A percentile compares a stretch with the other conserved stretches of the same genome.
phyloP scores from a whole-genome alignment of 208 protist species.

The Trichomonas gallinae region DNA sequence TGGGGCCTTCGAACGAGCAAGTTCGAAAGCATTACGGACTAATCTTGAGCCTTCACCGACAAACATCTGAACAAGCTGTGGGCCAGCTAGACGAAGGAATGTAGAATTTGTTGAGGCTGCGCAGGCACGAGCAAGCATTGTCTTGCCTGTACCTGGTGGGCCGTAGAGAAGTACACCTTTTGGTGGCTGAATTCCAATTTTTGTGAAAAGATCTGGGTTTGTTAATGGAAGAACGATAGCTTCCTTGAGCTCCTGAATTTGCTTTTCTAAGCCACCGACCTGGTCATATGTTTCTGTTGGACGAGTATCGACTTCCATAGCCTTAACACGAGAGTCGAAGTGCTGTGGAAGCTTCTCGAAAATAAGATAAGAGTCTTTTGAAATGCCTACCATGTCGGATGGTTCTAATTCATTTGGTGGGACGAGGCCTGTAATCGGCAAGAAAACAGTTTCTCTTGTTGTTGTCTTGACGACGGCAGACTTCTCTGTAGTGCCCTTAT shows the following conservation, averaged over 20 bases:
- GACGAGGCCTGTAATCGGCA: constrained; percentile 97
- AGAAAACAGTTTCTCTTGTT: constrained; percentile 92
- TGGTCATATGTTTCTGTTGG: constrained; percentile 97
- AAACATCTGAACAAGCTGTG: constrained; percentile 94
- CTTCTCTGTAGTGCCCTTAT: constrained; percentile 60
- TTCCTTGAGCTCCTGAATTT: constrained; percentile 93
- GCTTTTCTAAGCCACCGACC: constrained; percentile 97
- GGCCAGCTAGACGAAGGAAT: constrained; percentile 96
- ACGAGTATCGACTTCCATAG: constrained; percentile 97
- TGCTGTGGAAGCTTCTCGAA: constrained; percentile 95
- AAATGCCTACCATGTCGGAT: constrained; percentile 96
- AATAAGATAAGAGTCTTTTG: constrained; percentile 99
- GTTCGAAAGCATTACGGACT: constrained; percentile 96
- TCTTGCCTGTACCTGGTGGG: constrained; percentile 91
- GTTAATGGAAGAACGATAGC: constrained; percentile 98
- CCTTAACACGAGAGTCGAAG: constrained; percentile 97
- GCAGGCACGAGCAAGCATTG: constrained; percentile 87
- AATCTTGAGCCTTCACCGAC: constrained; percentile 95
- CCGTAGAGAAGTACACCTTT: constrained; percentile 89
- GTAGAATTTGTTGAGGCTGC: constrained; percentile 92
- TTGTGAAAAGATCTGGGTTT: constrained; percentile 86
- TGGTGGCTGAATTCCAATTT: constrained; percentile 95
- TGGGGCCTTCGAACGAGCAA: constrained; percentile 96
- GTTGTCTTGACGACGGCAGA: constrained; percentile 96
- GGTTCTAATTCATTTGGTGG: constrained; percentile 78